Base-by-base conservation (phyloP, 495 filamentous ascomycete species). In the Aspergillus sclerotiicarbonarius region DNA sequence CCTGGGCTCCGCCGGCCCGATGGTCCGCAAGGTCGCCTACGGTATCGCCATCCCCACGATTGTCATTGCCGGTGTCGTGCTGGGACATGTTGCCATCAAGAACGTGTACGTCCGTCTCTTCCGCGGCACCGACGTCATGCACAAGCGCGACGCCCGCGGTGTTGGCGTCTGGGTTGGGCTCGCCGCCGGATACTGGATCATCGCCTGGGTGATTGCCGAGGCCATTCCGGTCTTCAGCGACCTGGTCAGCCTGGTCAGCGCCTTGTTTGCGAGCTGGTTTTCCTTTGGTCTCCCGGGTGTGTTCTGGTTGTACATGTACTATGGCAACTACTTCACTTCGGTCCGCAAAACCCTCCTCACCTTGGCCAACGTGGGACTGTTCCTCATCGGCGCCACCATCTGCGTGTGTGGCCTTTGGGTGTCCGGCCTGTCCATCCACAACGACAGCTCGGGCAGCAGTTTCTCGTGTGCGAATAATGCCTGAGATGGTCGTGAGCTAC, bases 31-130 rank as follows among this genome's bases (percentile, higher is more conserved):
- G 71, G 67, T 76, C 16, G 86, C 89, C 4, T 95, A 89, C 60
- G 90, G 89, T 15, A 73, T 93, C 54, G 90, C 89, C 21, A 71
- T 90, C 2, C 90, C 90, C 0, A 90, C 88, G n/a, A 73, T 75
- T 50, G 61, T 75, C 21, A 66, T 70, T 32, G 69, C 67, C 13
- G 72, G 70, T 58, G 69, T 75, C 33, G 84, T 91, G 62, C 85
- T 88, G 67, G 88, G 83, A 68, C 78, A 82, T 49, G 74, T 82
- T 20, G 78, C 78, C 30, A 58, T 66, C 29, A 87, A 87, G 62
- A 89, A 88, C 59, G 77, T 91, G 54, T 87, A 86, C 62, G 81
- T 84, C 13, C 80, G 84, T 6, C 37, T 86, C 5, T 87, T 84
- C 71, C 74, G 71, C 8, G 71, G 80, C 61, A 82, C 80, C 3